Evolutionary conservation across 805 yeast species (phyloP).

Genomic region (Peterozyma xylosa): DNA sequence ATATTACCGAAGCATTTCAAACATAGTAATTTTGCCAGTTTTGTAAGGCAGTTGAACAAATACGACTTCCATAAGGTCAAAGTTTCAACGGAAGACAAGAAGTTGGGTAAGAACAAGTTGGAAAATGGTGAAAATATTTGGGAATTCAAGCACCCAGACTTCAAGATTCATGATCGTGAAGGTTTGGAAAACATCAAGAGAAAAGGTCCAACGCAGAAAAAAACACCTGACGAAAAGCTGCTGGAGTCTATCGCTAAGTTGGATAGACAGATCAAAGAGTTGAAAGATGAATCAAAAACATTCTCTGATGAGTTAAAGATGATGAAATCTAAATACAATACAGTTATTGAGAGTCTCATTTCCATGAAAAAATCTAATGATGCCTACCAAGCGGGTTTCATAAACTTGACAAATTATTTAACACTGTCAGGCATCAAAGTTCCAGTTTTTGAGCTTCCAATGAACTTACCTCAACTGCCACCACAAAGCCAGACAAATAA

Average conservation of each 20-base stretch:
- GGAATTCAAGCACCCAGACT: conserved; percentile 94
- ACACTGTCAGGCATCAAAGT: conserved; percentile 55
- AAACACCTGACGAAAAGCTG: conserved; percentile 17
- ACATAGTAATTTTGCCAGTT: conserved; percentile 90
- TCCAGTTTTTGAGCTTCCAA: conserved; percentile 56
- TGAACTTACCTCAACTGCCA: conserved; percentile 22
- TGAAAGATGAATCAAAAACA: conserved; percentile 25
- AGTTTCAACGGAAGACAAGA: conserved; percentile 53
- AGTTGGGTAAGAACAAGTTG: conserved; percentile 25
- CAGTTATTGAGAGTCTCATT: conserved; percentile 54
- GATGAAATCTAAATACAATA: conserved; percentile 52
- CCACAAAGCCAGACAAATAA: background rate
- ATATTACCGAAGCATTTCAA: conserved; percentile 90
- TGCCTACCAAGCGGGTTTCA: conserved; percentile 44
- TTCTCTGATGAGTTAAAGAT: conserved; percentile 27
- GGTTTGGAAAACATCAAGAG: conserved; percentile 82
- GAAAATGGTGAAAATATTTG: conserved; percentile 76
- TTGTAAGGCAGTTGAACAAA: conserved; percentile 92
- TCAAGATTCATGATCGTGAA: conserved; percentile 66
- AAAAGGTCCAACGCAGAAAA: conserved; percentile 59
- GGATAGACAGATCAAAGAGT: conserved; percentile 18
- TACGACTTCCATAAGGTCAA: conserved; percentile 97
- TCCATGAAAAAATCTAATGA: conserved; percentile 51
- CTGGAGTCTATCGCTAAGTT: conserved; percentile 22
- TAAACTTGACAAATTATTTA: conserved; percentile 39